Evolutionary conservation across 1,139 yeast genomes (phyloP).

Genomic region (Hemisphaericaspora lyxosophila): DNA sequence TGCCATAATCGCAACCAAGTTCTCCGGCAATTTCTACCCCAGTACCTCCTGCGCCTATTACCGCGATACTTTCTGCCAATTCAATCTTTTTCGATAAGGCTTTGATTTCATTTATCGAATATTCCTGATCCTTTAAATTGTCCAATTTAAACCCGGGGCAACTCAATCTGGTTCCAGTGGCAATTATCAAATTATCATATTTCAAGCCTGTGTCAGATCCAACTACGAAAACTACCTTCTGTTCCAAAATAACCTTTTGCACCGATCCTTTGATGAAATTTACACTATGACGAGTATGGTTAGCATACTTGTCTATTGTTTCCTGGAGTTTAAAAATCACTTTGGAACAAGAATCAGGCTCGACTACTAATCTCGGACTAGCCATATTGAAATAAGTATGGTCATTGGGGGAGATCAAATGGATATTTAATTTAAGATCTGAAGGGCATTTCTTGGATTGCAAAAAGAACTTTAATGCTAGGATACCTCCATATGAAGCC

Average conservation of each 20-base stretch:
- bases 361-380: conserved; percentile 33
- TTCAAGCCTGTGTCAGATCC: conserved; percentile 11
- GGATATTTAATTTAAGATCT: conserved; percentile 2
- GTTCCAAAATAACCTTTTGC: conserved; percentile 23
- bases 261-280: conserved; percentile 23
- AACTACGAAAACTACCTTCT: conserved; percentile 10
- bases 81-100: conserved; percentile 17
- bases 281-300: conserved; percentile 14
- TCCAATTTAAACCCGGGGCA: conserved; percentile 27
- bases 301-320: conserved; percentile 15
- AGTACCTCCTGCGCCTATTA: conserved; percentile 42
- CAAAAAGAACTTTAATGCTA: conserved; percentile 22
- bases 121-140: conserved; percentile 15
- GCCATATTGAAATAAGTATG: conserved; percentile 22
- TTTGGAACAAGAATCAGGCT: conserved; percentile 21
- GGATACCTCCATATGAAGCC: conserved; percentile 33
- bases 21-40: conserved; percentile 43
- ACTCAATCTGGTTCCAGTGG: conserved; percentile 31
- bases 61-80: conserved; percentile 26
- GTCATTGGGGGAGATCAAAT: conserved; percentile 21
- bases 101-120: conserved; percentile 17
- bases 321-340: conserved; percentile 20
- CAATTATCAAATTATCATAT: conserved; percentile 34
- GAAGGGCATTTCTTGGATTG: conserved; percentile 4
- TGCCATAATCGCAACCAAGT: conserved; percentile 22